These are phyloP conservation scores for Syzygium syzygioides DNA, from an alignment of 441 rosid species.

Conservation along the genomic window DNA sequence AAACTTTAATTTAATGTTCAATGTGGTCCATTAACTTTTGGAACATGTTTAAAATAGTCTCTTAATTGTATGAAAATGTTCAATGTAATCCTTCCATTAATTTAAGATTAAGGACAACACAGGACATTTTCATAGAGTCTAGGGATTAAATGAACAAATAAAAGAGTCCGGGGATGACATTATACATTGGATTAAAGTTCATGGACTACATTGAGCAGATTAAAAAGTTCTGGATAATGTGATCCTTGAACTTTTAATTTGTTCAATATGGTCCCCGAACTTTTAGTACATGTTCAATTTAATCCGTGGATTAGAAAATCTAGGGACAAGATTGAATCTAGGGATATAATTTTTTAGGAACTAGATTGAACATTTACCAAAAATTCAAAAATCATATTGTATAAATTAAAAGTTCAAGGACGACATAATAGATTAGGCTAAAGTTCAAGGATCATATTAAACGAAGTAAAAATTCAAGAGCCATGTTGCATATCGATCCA, in stretches of 20 bases:
- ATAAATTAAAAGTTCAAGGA: neutral
- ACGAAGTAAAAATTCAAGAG: neutral
- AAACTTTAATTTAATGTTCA: neutral
- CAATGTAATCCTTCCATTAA: neutral
- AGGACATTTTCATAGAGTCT: neutral
- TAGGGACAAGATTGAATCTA: no score
- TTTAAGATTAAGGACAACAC: fast-evolving
- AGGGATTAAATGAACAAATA: neutral
- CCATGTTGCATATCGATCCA: neutral
- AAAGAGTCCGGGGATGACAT: no score
- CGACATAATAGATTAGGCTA: neutral
- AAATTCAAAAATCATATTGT: fast-evolving
- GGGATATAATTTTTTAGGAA: no score
- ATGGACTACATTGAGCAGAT: neutral
- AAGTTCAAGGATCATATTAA: neutral
- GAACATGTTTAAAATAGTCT: fast-evolving
- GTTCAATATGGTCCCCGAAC: no score
- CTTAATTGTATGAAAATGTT: neutral
- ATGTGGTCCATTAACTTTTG: fast-evolving
- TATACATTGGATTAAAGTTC: fast-evolving
- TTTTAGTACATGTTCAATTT: no score
- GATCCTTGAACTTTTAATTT: no score
- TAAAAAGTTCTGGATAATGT: no score
- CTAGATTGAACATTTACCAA: no score
- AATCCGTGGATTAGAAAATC: no score